Evolutionary conservation across 225 moss, liverwort and hornwort species (phyloP), one percentile per base, ranked within the genome.

Genomic region (Sphagnum contortum): DNA sequence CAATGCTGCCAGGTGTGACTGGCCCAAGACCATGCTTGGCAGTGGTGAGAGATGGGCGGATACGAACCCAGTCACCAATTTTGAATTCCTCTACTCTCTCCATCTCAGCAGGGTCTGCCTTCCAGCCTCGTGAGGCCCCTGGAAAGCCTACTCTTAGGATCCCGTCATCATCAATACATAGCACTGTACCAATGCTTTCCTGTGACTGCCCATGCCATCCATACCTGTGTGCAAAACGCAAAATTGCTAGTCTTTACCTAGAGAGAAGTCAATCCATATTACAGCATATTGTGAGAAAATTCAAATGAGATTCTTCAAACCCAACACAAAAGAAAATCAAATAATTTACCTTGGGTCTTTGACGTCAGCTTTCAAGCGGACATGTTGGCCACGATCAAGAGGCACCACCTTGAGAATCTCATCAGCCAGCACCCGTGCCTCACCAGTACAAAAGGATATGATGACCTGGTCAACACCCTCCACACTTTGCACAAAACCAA

Each of bases 51-150:
- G 79, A 79, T 64, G 79, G 79, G 48, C 79, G 79, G 44, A 79
- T 79, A 9, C 79, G 79, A 8, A 79, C 79, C 79, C 79, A 79
- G 59, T 79, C 74, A 13, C 79, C 79, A 60, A 79, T 71, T 65
- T 75, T 70, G 49, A 79, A 79, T 48, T 74, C 79, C 55, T 79
- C 79, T 47, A 79, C 74, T 46, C 79, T 66, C 71, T 79, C 79
- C 79, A 79, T 75, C 62, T 79, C 79, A 47, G 64, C 71, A 61
- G 79, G 79, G 61, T 79, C 79, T 45, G 79, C 79, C 50, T 79
- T 79, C 79, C 79, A 79, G 8, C 79, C 75, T 49, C 79, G 74
- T 68, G 79, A 79, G 49, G 79, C 79, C 57, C 79, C 79, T 64
- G 71, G 71, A 60, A 79, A 79, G 45, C 79, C 79, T 50, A 79